Conservation (phyloP, 2,329 filamentous ascomycete species). For the Aspergillus chevalieri region DNA sequence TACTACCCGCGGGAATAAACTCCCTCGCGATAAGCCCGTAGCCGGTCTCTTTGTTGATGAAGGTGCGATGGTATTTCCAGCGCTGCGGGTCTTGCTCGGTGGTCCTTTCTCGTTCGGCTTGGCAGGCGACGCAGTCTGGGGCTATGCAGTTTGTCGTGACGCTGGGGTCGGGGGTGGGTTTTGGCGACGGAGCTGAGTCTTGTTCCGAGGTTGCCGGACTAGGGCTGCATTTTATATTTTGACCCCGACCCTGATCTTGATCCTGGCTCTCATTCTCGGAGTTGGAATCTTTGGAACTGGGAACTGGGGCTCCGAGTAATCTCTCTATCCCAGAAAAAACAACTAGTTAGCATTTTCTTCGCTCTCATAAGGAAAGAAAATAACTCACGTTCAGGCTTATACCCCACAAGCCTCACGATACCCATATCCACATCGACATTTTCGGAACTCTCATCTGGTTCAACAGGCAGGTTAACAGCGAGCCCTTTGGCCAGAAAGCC, state of each 20-base stretch:
- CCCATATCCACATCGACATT: too few species aligned
- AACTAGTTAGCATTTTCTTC: neutral
- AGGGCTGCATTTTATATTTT: too few species aligned
- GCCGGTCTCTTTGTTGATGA: constrained; percentile 4
- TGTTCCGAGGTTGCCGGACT: too few species aligned
- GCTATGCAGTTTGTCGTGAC: neutral
- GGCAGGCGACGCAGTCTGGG: too few species aligned
- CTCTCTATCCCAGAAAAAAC: neutral
- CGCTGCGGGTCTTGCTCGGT: neutral
- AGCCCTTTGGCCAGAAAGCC: too few species aligned
- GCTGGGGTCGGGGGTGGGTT: too few species aligned
- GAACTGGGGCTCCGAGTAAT: neutral
- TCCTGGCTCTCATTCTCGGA: too few species aligned
- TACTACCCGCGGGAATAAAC: constrained; percentile 4
- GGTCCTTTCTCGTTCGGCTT: neutral
- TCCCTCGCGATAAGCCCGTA: constrained; percentile 8
- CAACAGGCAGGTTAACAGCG: too few species aligned
- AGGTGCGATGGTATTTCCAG: neutral
- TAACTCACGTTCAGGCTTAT: neutral
- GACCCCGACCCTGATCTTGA: too few species aligned
- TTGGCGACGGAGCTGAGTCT: too few species aligned
- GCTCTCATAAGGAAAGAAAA: neutral
- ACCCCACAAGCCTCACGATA: neutral
- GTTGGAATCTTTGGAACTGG: too few species aligned
- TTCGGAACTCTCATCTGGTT: too few species aligned